Percentiles rank a stretch among this genome's conserved stretches.
phyloP scores from a whole-genome alignment of 2,329 filamentous ascomycete species.

The Tolypocladium paradoxum region DNA sequence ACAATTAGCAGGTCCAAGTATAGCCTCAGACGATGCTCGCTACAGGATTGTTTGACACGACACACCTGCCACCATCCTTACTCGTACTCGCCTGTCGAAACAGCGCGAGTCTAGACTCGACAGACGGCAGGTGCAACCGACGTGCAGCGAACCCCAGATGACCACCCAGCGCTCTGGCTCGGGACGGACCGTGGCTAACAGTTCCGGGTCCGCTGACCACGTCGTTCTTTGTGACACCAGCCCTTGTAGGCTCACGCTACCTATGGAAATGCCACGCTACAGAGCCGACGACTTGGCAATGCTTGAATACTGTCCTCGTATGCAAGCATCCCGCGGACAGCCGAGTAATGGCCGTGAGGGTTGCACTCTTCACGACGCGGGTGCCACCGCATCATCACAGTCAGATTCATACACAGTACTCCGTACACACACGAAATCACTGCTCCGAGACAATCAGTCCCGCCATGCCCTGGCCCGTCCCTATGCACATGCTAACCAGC shows the following conservation, averaged over 20 bases:
- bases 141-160: background rate
- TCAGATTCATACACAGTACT: background rate
- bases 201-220: background rate
- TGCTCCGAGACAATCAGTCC: constrained; percentile 53
- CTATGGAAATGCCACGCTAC: no score
- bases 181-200: background rate
- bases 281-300: background rate
- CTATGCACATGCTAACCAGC: constrained; percentile 82
- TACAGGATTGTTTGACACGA: no score
- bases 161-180: no score
- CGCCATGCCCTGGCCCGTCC: constrained; percentile 59
- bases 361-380: background rate
- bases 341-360: background rate
- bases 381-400: no score
- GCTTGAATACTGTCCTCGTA: background rate
- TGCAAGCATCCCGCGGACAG: background rate
- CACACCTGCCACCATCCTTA: no score
- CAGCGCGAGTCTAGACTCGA: background rate
- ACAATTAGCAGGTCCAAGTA: no score
- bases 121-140: background rate
- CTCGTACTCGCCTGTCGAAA: background rate
- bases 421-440: background rate
- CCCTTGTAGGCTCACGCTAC: background rate
- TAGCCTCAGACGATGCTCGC: no score
- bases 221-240: background rate